phyloP scores from a whole-genome alignment of 2,329 filamentous ascomycete species.

The Aureobasidium sp. region DNA sequence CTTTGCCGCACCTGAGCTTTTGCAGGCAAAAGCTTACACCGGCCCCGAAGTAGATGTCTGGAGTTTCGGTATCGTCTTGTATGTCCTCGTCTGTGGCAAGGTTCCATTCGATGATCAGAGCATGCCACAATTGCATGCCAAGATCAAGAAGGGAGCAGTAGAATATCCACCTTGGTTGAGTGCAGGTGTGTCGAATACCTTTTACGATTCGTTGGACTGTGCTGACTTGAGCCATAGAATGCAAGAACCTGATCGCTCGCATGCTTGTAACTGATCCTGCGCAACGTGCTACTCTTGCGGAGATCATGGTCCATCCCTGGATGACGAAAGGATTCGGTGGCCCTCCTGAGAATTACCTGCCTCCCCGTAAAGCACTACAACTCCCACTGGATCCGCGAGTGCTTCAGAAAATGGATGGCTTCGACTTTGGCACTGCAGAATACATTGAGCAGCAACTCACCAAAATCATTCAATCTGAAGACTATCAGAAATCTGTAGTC shows the following conservation, averaged over 20 bases:
- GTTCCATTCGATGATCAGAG: slow-evolving; percentile 98
- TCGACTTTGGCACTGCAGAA: slow-evolving; percentile 88
- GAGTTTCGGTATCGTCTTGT: slow-evolving; percentile 98
- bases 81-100: slow-evolving; percentile 93
- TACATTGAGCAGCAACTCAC: slow-evolving; percentile 74
- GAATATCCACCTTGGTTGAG: slow-evolving; percentile 94
- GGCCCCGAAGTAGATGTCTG: slow-evolving; percentile 96
- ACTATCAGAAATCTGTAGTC: slow-evolving; percentile 81
- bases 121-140: slow-evolving; percentile 95
- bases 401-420: slow-evolving; percentile 90
- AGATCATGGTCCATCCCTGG: slow-evolving; percentile 95
- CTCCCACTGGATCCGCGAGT: slow-evolving; percentile 76
- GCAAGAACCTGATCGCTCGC: slow-evolving; percentile 80
- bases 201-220: not conserved
- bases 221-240: slow-evolving; percentile 54
- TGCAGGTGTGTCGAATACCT: slow-evolving; percentile 54
- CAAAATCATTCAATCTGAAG: slow-evolving; percentile 82
- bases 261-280: slow-evolving; percentile 95
- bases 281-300: slow-evolving; percentile 74
- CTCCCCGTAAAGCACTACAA: slow-evolving; percentile 72
- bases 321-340: slow-evolving; percentile 84
- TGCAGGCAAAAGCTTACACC: slow-evolving; percentile 89
- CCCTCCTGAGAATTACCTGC: slow-evolving; percentile 83
- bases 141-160: slow-evolving; percentile 94
- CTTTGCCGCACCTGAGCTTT: slow-evolving; percentile 88